Conservation (phyloP, 306 rosid species). For the Dicorynia guianensis region DNA sequence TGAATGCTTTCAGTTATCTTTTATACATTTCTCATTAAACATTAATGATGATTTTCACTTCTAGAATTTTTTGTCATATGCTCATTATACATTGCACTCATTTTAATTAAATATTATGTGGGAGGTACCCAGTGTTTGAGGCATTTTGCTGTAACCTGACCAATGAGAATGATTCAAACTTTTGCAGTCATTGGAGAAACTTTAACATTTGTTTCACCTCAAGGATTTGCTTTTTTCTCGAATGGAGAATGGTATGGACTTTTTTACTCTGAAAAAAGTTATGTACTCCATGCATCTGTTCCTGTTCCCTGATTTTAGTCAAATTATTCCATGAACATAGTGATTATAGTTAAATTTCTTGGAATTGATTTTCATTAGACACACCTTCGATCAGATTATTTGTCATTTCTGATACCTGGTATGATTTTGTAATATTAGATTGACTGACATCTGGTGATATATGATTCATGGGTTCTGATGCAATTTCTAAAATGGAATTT, state of each 20-base stretch:
- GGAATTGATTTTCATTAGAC: slow-evolving; percentile 18
- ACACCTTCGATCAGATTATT: slow-evolving; percentile 8
- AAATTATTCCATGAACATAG: slow-evolving; percentile 21
- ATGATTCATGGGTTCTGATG: slow-evolving; percentile 5
- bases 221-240: slow-evolving; percentile 64
- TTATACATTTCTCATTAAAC: slow-evolving; percentile 29
- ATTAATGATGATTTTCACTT: neutral
- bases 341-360: slow-evolving; percentile 25
- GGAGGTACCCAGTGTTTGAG: neutral
- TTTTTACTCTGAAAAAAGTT: slow-evolving; percentile 12
- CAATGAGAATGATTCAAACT: slow-evolving; percentile 22
- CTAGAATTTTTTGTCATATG: slow-evolving; percentile 23
- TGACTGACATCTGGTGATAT: slow-evolving; percentile 13
- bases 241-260: slow-evolving; percentile 93
- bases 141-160: neutral
- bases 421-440: slow-evolving; percentile 28
- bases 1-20: slow-evolving; percentile 19
- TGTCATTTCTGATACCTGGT: slow-evolving; percentile 18
- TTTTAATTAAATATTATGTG: slow-evolving; percentile 17
- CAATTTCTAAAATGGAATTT: slow-evolving; percentile 12
- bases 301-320: neutral
- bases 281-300: slow-evolving; percentile 9
- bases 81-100: slow-evolving; percentile 29
- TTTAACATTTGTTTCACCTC: slow-evolving; percentile 66
- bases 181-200: slow-evolving; percentile 94